Base-by-base conservation (phyloP, 768 basidiomycete genomes). In the Lentinula detonsa region DNA sequence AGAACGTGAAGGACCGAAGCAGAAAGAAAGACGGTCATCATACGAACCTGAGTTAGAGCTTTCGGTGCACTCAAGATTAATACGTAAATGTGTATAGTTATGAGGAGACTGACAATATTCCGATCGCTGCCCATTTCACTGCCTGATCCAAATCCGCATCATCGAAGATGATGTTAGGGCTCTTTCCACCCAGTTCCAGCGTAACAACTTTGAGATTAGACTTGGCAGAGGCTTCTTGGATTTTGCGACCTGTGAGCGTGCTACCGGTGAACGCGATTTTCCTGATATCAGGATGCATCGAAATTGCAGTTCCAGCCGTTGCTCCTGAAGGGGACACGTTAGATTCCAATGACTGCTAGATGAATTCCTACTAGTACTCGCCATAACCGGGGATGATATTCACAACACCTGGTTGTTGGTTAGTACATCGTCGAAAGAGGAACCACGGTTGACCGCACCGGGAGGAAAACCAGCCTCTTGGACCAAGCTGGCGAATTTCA, bases 161-260 rank as follows among this genome's bases (percentile, higher is more conserved):
- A 57, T 87, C 76, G 67, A 86, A 87, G 61, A 90, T 76, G 66
- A 90, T 77, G 61, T 75, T 80, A 35, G 82, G 83, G 49, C 73
- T 80, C 75, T 88, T 87, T n/a, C 86, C 87, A n/a, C 88, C 88
- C 35, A 91, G 78, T 72, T 90, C 88, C 62, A 90, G 82, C 9
- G 86, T 85, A 46, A 87, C 83, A 45, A 79, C 78, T 74, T 90
- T 91, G 62, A 90, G 70, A 71, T 91, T 91, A 35, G 78, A 80
- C 65, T 78, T 77, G 87, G 84, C 81, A 4, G 89, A 80, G 0
- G 86, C 82, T 65, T 83, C 79, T 75, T 86, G 79, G 70, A 89
- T 82, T 64, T 78, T 80, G 10, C 86, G 78, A 15, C 88, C 88
- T 57, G 84, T 81, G 51, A 80, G 69, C 4, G 87, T 86, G 58